Evolutionary conservation across 139 green algal species (phyloP), one percentile per base, ranked within the genome.

Genomic region (Zygnema cylindricum): DNA sequence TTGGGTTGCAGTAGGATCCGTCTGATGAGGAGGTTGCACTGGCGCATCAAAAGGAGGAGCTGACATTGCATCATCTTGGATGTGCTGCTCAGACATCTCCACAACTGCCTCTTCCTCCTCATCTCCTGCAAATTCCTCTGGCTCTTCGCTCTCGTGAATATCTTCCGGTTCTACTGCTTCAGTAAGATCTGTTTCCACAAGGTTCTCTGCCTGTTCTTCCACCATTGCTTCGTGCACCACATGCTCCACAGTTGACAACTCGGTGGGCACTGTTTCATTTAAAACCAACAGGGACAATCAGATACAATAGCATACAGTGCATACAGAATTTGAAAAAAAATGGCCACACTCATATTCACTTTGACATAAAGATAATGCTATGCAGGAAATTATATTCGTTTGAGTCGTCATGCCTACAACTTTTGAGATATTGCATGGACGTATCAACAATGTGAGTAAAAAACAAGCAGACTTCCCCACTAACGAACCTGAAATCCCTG

Each of bases 221-320:
- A 63, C 77, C 55, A 38, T 49, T 7, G 7, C 77, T 84, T 84
- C 77, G 55, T 84, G 77, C 11, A 84, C 77, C n/a, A 54, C 77
- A 84, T 84, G 77, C 40, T 84, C 77, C 38, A 16, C 71, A 11
- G 11, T 11, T 55, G 36, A 11, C 36, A 43, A n/a, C n/a, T n/a
- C n/a, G n/a, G n/a, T n/a, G n/a, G n/a, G n/a, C n/a, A n/a, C n/a
- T n/a, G n/a, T n/a, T n/a, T n/a, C n/a, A n/a, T n/a, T n/a, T n/a
- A n/a, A n/a, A n/a, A n/a, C n/a, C n/a, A n/a, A n/a, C n/a, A n/a
- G n/a, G n/a, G n/a, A n/a, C n/a, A n/a, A n/a, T n/a, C n/a, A 35
- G 57, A 30, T 30, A 73, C 57, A 73, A 30, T 30, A 73, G 57
- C 57, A 73, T 35, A 25, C 25, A 35, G 30, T 73, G 57, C 73